phyloP scores from a whole-genome alignment of 495 filamentous ascomycete genomes.

The Lasiosphaeria ovina region DNA sequence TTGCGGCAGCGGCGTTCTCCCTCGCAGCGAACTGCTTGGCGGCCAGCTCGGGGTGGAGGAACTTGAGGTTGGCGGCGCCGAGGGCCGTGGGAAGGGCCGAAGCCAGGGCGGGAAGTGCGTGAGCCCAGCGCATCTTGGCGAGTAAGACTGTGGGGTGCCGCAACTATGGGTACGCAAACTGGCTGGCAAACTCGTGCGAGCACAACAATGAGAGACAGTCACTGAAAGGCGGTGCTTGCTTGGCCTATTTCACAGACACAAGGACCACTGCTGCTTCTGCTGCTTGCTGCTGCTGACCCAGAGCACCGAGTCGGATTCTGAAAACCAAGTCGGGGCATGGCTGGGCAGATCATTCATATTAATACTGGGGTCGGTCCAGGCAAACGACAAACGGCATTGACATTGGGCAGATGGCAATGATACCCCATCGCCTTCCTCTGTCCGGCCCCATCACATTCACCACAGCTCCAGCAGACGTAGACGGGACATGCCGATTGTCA shows the following conservation, averaged over 20 bases:
- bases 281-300: neutral
- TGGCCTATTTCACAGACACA: too few species aligned
- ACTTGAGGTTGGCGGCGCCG: slow-evolving; percentile 15
- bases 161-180: too few species aligned
- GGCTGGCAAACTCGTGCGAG: too few species aligned
- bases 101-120: slow-evolving; percentile 11
- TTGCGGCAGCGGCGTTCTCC: slow-evolving; percentile 1
- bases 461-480: neutral
- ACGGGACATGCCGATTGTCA: too few species aligned
- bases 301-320: neutral
- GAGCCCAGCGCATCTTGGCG: slow-evolving; percentile 19
- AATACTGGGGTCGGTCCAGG: neutral
- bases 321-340: neutral
- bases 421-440: too few species aligned
- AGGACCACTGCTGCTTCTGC: too few species aligned
- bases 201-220: too few species aligned
- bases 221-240: too few species aligned
- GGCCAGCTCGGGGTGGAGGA: slow-evolving; percentile 14
- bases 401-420: neutral
- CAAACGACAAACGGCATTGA: neutral
- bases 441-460: neutral
- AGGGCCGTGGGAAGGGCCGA: slow-evolving; percentile 12
- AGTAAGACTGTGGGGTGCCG: neutral
- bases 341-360: neutral
- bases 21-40: slow-evolving; percentile 6